Conservation (phyloP, 108 stramenopile genomes). For the Nitzschia palea region DNA sequence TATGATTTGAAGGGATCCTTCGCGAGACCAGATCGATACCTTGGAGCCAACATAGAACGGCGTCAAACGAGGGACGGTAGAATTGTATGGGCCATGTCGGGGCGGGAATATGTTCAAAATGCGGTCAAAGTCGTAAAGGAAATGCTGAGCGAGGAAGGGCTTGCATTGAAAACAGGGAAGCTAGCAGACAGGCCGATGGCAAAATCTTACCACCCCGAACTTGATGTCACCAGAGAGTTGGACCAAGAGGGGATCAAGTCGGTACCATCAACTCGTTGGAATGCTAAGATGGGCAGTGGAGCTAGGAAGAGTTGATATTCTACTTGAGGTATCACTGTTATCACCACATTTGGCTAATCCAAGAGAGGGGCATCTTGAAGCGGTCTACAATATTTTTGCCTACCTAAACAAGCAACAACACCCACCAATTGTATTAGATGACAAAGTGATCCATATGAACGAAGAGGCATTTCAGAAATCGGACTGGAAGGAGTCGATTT, state of each 20-base stretch:
- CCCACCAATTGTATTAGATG: slow-evolving; percentile 48
- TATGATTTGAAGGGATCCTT: slow-evolving; percentile 20
- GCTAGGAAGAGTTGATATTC: slow-evolving; percentile 46
- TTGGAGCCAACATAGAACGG: slow-evolving; percentile 12
- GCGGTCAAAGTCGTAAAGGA: slow-evolving; percentile 32
- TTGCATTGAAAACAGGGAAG: not conserved
- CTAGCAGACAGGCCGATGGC: not conserved
- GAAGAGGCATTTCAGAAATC: not conserved
- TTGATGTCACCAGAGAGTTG: slow-evolving; percentile 21
- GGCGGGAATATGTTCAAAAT: slow-evolving; percentile 36
- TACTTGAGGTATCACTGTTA: slow-evolving; percentile 42
- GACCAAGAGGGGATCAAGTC: slow-evolving; percentile 14
- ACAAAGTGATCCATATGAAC: slow-evolving; percentile 24
- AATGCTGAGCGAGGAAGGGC: not conserved
- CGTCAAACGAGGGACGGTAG: slow-evolving; percentile 6
- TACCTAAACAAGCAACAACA: slow-evolving; percentile 34
- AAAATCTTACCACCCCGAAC: slow-evolving; percentile 7
- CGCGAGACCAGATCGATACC: slow-evolving; percentile 29
- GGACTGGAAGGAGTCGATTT: slow-evolving; percentile 11
- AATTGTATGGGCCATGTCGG: slow-evolving; percentile 1
- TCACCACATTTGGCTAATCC: slow-evolving; percentile 42
- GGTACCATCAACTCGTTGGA: slow-evolving; percentile 32
- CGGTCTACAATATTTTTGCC: slow-evolving; percentile 32
- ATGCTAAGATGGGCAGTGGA: slow-evolving; percentile 48
- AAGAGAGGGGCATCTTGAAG: slow-evolving; percentile 45